Base-by-base conservation (phyloP, 2,329 filamentous ascomycete genomes). In the Aspergillus tamarii region DNA sequence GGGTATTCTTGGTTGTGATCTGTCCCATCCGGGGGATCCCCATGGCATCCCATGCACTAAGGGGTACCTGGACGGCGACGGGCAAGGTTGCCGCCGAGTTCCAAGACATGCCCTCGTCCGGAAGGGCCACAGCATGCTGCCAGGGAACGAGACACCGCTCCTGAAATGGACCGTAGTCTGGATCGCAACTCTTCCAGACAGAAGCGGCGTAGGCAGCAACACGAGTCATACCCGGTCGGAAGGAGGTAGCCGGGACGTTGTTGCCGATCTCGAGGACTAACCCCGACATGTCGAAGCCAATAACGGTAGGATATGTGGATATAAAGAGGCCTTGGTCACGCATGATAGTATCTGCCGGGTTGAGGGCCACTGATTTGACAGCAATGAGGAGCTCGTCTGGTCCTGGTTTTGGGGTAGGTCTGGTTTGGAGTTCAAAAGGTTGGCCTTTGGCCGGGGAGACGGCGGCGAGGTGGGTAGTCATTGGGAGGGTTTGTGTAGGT, bases 161-260 rank as follows among this genome's bases (percentile, higher is more conserved):
- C 60, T 84, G 82, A 53, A 83, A 84, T 8, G 73, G 73, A 43
- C 85, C 82, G 65, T 85, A 83, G 70, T 85, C 73, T 2, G 81
- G 78, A 26, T 77, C 69, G 23, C 77, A 81, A 10, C 74, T 75
- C 41, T 73, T 82, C 80, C 82, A 85, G 23, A 79, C 66, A 0
- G 71, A 74, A 4, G 76, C 74, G 0, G 78, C 72, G 56, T 78
- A 81, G 16, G 80, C 81, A 1, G 77, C 75, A 2, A 83, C 67
- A 1, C 78, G 79, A 45, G 76, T 80, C 55, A 76, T 66, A 0
- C 78, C 78, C 0, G 76, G 70, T 26, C 39, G 65, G 48, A 80
- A 80, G 16, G 30, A 66, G 1, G 26, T 26, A 26, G 61, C 50
- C 14, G 80, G 76, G 12, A 84, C 80, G 10, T 75, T 67, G 1